Percentiles rank a stretch among this genome's conserved stretches.
phyloP scores from a whole-genome alignment of 208 protist species.

The Acanthamoeba royreba region DNA sequence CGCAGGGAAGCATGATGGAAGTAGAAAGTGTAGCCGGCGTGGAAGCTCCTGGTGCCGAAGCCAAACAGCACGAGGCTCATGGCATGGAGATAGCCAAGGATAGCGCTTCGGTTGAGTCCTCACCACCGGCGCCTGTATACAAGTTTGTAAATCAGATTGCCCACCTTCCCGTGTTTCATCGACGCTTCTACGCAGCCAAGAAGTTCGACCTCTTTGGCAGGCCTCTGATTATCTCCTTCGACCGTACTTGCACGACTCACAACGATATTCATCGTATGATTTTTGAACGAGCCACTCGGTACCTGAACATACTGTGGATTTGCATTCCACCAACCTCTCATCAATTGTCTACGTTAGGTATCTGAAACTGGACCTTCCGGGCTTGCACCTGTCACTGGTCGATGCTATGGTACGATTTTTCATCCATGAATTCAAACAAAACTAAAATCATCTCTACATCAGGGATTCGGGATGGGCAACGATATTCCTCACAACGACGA shows the following conservation, averaged over 20 bases:
- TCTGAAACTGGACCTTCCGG: not conserved
- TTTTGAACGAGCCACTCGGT: not conserved
- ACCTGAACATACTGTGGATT: not conserved
- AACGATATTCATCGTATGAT: not conserved
- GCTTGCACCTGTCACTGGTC: not conserved
- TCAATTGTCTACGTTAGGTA: not conserved
- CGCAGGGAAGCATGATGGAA: not conserved
- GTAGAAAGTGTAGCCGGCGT: not conserved
- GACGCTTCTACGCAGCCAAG: not conserved
- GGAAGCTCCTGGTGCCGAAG: not conserved
- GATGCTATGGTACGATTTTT: not conserved
- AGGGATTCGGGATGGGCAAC: not conserved
- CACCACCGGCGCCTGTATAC: not conserved
- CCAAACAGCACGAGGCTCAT: not conserved
- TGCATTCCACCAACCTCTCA: not conserved
- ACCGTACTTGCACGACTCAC: not conserved
- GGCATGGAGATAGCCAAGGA: not conserved
- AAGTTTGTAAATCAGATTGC: not conserved
- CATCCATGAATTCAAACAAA: not conserved
- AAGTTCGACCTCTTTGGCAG: not conserved
- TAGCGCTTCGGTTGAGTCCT: not conserved
- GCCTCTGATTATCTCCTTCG: not conserved
- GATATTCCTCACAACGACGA: not conserved
- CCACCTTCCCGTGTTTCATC: not conserved
- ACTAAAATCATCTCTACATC: not conserved